phyloP scores from a whole-genome alignment of 106 monocot species.

The Xerophyta viscosa region DNA sequence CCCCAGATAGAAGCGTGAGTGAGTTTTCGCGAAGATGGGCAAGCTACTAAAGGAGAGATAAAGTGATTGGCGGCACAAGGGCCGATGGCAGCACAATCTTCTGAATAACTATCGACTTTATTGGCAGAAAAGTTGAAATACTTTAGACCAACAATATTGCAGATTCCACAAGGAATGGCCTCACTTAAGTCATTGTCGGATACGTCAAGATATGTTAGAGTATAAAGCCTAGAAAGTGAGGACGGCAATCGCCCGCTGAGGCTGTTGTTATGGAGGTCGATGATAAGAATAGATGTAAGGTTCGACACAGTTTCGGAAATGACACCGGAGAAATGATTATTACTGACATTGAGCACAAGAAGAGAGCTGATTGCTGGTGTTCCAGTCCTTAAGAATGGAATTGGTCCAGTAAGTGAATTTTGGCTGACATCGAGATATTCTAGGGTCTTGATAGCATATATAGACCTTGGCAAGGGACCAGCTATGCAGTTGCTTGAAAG shows the following conservation, averaged over 20 bases:
- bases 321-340: slow-evolving; percentile 62
- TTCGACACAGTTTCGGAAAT: slow-evolving; percentile 47
- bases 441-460: slow-evolving; percentile 48
- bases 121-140: slow-evolving; percentile 73
- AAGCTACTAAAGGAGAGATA: slow-evolving; percentile 13
- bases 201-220: slow-evolving; percentile 69
- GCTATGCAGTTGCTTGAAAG: slow-evolving; percentile 59
- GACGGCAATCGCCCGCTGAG: slow-evolving; percentile 53
- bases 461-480: slow-evolving; percentile 48
- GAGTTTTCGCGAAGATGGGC: slow-evolving; percentile 26
- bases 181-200: slow-evolving; percentile 64
- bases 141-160: slow-evolving; percentile 53
- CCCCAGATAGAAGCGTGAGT: slow-evolving; percentile 30
- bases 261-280: slow-evolving; percentile 79
- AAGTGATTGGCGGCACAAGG: slow-evolving; percentile 28
- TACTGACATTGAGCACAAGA: slow-evolving; percentile 72
- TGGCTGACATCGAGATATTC: slow-evolving; percentile 67
- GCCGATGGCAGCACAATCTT: slow-evolving; percentile 31
- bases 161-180: slow-evolving; percentile 70
- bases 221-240: slow-evolving; percentile 45
- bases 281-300: slow-evolving; percentile 62
- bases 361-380: slow-evolving; percentile 35
- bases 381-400: slow-evolving; percentile 20
- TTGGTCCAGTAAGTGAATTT: slow-evolving; percentile 48
- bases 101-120: slow-evolving; percentile 33